Evolutionary conservation across 2,329 filamentous ascomycete species (phyloP).

Genomic region (Lasiodiplodia sp.): DNA sequence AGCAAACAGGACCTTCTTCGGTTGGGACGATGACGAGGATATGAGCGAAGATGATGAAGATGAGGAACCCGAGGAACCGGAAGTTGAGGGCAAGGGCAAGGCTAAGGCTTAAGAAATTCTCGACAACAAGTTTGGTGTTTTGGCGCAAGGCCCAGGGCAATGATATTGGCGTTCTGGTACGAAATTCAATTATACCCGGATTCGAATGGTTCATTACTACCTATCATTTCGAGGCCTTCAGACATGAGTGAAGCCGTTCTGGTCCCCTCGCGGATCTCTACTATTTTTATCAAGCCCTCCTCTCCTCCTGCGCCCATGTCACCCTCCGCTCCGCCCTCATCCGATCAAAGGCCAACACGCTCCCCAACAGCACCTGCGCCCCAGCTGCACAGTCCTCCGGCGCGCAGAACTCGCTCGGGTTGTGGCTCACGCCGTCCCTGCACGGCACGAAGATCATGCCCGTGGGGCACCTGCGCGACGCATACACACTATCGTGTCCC

Average conservation of each 20-base stretch:
- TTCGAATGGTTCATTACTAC: neutral
- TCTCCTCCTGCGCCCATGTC: conserved; percentile 32
- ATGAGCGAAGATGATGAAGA: conserved; percentile 57
- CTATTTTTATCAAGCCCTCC: conserved; percentile 29
- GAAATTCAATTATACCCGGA: conserved; percentile 17
- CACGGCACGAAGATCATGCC: conserved; percentile 51
- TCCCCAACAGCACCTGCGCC: conserved; percentile 47
- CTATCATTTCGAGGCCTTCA: neutral
- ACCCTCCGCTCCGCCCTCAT: conserved; percentile 47
- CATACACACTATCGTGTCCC: conserved; percentile 65
- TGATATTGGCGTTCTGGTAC: conserved; percentile 1
- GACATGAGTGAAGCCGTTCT: neutral
- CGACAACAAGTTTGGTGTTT: neutral
- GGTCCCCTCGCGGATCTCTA: too few species aligned
- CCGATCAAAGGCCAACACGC: conserved; percentile 54
- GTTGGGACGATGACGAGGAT: conserved; percentile 78
- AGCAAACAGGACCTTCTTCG: conserved; percentile 66
- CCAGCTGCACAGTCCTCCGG: conserved; percentile 48
- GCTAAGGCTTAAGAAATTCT: conserved; percentile 32
- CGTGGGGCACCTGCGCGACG: conserved; percentile 54
- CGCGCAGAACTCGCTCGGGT: conserved; percentile 47
- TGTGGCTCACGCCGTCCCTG: conserved; percentile 48
- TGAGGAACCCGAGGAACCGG: conserved; percentile 43
- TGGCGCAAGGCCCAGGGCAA: neutral
- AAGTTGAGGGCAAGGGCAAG: conserved; percentile 56